Evolutionary conservation across 305 asterid genomes (phyloP), one percentile per base, ranked within the genome.

Genomic region (Fraxinus nigra): DNA sequence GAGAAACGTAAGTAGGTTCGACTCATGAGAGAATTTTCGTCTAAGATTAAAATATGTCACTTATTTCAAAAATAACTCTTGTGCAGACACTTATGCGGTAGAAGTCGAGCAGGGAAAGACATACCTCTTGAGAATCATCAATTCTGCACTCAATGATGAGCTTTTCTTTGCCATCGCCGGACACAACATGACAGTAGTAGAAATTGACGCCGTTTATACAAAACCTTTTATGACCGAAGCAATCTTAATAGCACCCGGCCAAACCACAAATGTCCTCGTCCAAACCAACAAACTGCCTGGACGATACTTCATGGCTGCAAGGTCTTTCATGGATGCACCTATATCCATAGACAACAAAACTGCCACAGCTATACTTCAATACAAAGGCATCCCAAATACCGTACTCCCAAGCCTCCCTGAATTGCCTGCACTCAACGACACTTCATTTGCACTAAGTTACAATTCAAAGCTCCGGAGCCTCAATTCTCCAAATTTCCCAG

Each of bases 271-370:
- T 2, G 91, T 91, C 20, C 87, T 91, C 2, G 86, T 93, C 3
- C 85, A 84, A 0, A 87, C 97, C 3, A 83, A 91, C 84, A 85
- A 76, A 38, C 10, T 70, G 0, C 83, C 92, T 0, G 85, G 91
- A n/a, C 65, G 93, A 28, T 93, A 91, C 46, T 89, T 89, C 92
- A 87, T 90, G 89, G 95, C 93, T 0, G 88, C 92, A 1, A 72
- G 91, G 33, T 88, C 95, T 0, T 93, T 90, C 90, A 87, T 88
- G 94, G 95, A 91, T 32, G 95, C 87, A 22, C 94, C 94, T 0
- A 40, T 91, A n/a, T 7, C 90, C 0, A 78, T 93, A 1, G 93
- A 93, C 86, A 93, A 91, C 83, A 86, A 83, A 77, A 93, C 93
- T 2, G 92, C 93, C 35, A 88, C 93, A 1, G 94, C 94, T 80